Evolutionary conservation across 805 yeast species (phyloP).

Genomic region (Yamadazyma kitorensis): DNA sequence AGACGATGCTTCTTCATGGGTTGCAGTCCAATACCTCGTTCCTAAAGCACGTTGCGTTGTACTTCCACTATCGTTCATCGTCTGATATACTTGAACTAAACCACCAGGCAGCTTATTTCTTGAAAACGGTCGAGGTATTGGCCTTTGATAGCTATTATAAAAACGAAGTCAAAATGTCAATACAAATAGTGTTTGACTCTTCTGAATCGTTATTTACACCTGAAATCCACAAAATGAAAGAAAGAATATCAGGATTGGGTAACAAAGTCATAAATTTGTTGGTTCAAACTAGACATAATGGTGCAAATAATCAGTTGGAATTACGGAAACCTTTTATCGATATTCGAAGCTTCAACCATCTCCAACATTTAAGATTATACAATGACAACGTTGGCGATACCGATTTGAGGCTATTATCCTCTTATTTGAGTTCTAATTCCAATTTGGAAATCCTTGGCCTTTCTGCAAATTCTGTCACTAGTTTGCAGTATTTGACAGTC

Average conservation of each 20-base stretch:
- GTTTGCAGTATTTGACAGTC: slow-evolving; percentile 10
- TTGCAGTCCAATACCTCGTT: slow-evolving; percentile 6
- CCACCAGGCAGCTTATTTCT: slow-evolving; percentile 10
- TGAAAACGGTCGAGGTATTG: slow-evolving; percentile 14
- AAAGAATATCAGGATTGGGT: slow-evolving; percentile 10
- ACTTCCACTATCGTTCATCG: slow-evolving; percentile 1
- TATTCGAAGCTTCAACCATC: slow-evolving; percentile 3
- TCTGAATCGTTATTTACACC: not conserved
- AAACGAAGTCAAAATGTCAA: slow-evolving; percentile 2
- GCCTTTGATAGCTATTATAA: slow-evolving; percentile 15
- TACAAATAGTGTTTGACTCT: not conserved
- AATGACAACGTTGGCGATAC: slow-evolving; percentile 13
- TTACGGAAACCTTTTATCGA: slow-evolving; percentile 1
- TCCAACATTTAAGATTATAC: slow-evolving; percentile 13
- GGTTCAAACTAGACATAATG: slow-evolving; percentile 3
- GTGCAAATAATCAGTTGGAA: not conserved
- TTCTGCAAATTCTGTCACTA: slow-evolving; percentile 15
- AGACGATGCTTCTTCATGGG: slow-evolving; percentile 8
- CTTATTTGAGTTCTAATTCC: not conserved
- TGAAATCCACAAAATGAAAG: slow-evolving; percentile 6
- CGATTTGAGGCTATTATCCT: not conserved
- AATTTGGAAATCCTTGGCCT: slow-evolving; percentile 13
- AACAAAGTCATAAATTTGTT: slow-evolving; percentile 12
- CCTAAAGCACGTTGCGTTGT: slow-evolving; percentile 5
- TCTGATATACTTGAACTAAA: not conserved